Conservation (phyloP, 2,329 filamentous ascomycete genomes). For the Ceratocystis destructans region DNA sequence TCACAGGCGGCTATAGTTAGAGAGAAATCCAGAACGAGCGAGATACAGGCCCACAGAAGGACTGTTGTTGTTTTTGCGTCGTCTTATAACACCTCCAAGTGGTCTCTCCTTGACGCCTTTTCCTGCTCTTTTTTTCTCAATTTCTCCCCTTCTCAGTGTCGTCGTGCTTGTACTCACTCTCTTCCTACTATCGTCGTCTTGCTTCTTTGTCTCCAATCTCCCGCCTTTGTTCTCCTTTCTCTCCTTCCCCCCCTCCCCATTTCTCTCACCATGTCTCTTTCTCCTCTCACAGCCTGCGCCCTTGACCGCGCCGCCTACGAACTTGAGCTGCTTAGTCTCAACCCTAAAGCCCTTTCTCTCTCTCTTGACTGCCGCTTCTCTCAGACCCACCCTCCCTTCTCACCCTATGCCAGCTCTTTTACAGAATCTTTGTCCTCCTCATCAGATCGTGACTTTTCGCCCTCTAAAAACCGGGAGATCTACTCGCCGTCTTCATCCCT, state of each 20-base stretch:
- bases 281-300: constrained; percentile 7
- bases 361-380: constrained; percentile 11
- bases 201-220: not conserved
- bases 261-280: not conserved
- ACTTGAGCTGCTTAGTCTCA: constrained; percentile 3
- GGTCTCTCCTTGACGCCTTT: not conserved
- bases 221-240: not conserved
- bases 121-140: not conserved
- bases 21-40: too few species aligned
- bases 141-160: too few species aligned
- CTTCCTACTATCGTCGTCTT: not conserved
- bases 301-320: constrained; percentile 12
- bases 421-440: constrained; percentile 1
- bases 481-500: not conserved
- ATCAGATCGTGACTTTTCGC: constrained; percentile 6
- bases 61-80: not conserved
- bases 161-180: too few species aligned
- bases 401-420: constrained; percentile 3
- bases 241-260: not conserved
- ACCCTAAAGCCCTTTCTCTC: constrained; percentile 10
- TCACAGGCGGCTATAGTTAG: not conserved
- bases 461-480: not conserved
- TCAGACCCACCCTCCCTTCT: constrained; percentile 7
- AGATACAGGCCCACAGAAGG: not conserved
- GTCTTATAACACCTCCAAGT: not conserved